These are phyloP conservation scores for Iberis amara DNA, from an alignment of 441 rosid species.

Conservation along the genomic window DNA sequence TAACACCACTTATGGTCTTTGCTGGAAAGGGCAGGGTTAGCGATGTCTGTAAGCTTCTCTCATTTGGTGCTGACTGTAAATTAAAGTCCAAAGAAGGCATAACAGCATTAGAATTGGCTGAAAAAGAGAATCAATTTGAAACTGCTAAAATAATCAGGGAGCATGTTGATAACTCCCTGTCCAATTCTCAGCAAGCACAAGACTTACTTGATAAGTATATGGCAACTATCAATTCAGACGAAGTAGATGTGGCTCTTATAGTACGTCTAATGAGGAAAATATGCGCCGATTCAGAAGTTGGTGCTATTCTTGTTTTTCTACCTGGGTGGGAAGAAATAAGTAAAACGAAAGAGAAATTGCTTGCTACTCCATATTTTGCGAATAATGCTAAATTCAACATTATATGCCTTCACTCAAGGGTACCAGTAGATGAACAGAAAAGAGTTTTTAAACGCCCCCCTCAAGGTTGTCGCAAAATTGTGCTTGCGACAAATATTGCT, in stretches of 20 bases:
- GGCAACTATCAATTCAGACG: conserved; percentile 46
- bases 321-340: conserved; percentile 97
- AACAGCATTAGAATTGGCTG: conserved; percentile 66
- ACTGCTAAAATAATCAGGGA: conserved; percentile 49
- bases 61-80: conserved; percentile 60
- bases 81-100: conserved; percentile 48
- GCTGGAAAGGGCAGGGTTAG: conserved; percentile 74
- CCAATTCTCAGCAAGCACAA: conserved; percentile 39
- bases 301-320: conserved; percentile 85
- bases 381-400: conserved; percentile 53
- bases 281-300: conserved; percentile 57
- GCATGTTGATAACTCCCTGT: conserved; percentile 32
- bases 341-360: conserved; percentile 49
- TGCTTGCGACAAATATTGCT: conserved; percentile 84
- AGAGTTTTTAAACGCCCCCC: conserved; percentile 65
- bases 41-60: conserved; percentile 76
- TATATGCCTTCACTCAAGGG: conserved; percentile 79
- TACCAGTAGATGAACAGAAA: conserved; percentile 71
- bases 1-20: conserved; percentile 77
- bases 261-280: conserved; percentile 59
- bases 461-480: conserved; percentile 72
- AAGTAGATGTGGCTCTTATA: conserved; percentile 62
- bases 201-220: conserved; percentile 59
- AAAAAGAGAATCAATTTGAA: conserved; percentile 57
- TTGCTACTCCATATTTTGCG: conserved; percentile 44